Evolutionary conservation across 1,284 basidiomycete genomes (phyloP).

Genomic region (Takashimella koratensis): DNA sequence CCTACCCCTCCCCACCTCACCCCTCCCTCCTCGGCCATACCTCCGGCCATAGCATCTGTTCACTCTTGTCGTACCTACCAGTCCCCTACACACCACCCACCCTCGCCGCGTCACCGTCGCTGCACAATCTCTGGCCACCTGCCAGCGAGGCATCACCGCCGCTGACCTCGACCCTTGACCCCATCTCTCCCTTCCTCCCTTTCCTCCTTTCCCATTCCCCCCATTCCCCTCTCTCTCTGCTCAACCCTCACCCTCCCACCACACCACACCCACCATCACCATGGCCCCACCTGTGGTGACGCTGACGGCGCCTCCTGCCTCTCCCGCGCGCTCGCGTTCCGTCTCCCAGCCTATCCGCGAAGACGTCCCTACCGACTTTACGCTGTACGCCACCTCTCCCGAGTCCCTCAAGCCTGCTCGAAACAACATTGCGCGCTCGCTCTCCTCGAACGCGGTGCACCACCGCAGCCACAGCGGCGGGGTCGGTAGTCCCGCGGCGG

Average conservation of each 20-base stretch:
- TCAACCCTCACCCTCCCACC: background rate
- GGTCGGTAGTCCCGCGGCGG: too few relatives aligned
- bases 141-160: background rate
- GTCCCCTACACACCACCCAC: too few relatives aligned
- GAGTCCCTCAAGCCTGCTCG: constrained; percentile 8
- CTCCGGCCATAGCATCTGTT: too few relatives aligned
- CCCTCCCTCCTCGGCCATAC: too few relatives aligned
- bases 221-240: background rate
- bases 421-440: constrained; percentile 7
- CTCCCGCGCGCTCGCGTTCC: constrained; percentile 36
- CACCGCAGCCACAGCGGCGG: background rate
- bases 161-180: background rate
- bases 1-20: too few relatives aligned
- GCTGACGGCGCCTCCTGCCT: constrained; percentile 24
- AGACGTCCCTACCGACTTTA: constrained; percentile 30
- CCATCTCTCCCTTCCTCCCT: background rate
- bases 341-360: constrained; percentile 46
- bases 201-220: background rate
- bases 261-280: background rate
- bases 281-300: constrained; percentile 28
- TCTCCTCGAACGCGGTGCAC: constrained; percentile 4
- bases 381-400: constrained; percentile 4
- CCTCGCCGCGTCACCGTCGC: too few relatives aligned
- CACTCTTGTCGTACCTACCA: too few relatives aligned
- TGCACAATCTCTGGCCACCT: too few relatives aligned